A percentile compares a stretch with the other conserved stretches of the same genome.
These are phyloP conservation scores for Ophiocordyceps polyrhachis-furcata DNA, from an alignment of 2,329 filamentous ascomycete genomes.

Conservation along the genomic window DNA sequence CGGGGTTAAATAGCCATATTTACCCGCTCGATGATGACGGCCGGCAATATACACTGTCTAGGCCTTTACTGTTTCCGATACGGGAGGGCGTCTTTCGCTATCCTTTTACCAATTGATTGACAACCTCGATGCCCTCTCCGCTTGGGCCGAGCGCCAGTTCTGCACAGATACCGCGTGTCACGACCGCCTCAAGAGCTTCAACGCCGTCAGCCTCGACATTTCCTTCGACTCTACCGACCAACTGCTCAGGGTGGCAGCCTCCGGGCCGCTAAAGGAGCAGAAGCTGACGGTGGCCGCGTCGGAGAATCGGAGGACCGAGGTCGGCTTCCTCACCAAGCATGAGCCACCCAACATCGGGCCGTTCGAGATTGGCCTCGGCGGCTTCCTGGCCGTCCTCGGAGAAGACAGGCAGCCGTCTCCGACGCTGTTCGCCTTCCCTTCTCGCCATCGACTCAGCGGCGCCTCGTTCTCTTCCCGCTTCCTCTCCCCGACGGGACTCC, in stretches of 20 bases:
- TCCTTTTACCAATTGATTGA: conserved; percentile 55
- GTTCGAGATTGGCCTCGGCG: conserved; percentile 61
- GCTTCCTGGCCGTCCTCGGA: conserved; percentile 61
- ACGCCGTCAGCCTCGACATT: conserved; percentile 52
- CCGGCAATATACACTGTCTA: too few species aligned
- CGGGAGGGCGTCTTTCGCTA: conserved; percentile 23
- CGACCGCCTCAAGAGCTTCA: conserved; percentile 21
- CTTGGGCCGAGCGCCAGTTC: conserved; percentile 30
- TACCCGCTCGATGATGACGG: background rate
- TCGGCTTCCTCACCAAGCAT: conserved; percentile 59
- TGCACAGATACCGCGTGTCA: conserved; percentile 36
- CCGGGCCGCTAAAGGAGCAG: conserved; percentile 35
- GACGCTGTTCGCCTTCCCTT: conserved; percentile 67
- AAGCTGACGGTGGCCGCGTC: conserved; percentile 21
- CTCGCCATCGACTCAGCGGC: conserved; percentile 48
- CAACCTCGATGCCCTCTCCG: conserved; percentile 32
- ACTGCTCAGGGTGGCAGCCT: conserved; percentile 42
- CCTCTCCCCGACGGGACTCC: conserved; percentile 56
- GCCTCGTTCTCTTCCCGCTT: conserved; percentile 45
- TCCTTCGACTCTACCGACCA: conserved; percentile 55
- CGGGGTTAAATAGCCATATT: too few species aligned
- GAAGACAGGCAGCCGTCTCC: conserved; percentile 53
- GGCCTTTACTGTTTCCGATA: conserved; percentile 38
- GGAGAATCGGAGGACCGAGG: conserved; percentile 44
- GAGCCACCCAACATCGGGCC: conserved; percentile 37